Conservation (phyloP, 371 early-diverging fungal species). For the Phascolomyces articulosus region DNA sequence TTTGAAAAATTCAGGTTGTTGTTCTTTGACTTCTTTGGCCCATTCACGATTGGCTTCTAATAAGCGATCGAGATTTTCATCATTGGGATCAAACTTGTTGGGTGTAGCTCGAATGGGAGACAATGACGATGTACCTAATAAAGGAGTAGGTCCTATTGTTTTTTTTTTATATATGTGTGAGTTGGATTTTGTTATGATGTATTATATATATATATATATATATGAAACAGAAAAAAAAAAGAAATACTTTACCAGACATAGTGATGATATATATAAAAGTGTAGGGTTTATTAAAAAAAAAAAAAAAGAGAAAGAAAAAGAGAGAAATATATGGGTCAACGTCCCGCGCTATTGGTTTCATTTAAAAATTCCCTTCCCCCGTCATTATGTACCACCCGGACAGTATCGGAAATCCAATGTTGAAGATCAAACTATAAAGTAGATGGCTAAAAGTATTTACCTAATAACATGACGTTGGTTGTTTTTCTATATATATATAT, state of each 20-base stretch:
- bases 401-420: too few species aligned
- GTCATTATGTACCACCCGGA: too few species aligned
- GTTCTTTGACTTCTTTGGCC: conserved; percentile 39
- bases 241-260: neutral
- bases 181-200: neutral
- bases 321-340: too few species aligned
- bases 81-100: conserved; percentile 32
- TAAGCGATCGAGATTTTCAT: conserved; percentile 28
- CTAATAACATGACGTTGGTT: too few species aligned
- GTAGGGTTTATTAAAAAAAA: neutral
- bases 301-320: neutral
- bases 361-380: too few species aligned
- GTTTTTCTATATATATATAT: too few species aligned
- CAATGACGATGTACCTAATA: neutral
- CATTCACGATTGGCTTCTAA: conserved; percentile 40
- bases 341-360: too few species aligned
- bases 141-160: neutral
- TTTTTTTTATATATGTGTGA: neutral
- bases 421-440: too few species aligned
- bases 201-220: too few species aligned
- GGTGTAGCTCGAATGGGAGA: conserved; percentile 12
- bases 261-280: too few species aligned
- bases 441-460: too few species aligned
- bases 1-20: conserved; percentile 42
- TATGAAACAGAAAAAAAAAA: neutral